Evolutionary conservation across 2,329 filamentous ascomycete genomes (phyloP).

Genomic region (Alternaria gansuensis): DNA sequence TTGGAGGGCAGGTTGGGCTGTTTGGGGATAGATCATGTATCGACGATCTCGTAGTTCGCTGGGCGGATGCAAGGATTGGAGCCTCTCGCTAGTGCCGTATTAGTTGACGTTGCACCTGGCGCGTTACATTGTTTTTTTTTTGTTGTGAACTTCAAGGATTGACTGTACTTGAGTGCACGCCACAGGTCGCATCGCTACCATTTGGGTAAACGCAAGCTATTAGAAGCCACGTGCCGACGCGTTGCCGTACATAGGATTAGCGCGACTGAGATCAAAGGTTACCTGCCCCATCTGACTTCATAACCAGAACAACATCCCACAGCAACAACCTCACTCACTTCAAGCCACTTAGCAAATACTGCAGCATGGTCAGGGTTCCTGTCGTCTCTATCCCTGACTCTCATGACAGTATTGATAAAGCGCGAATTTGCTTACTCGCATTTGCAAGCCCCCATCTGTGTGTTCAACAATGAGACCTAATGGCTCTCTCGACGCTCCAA

Average conservation of each 20-base stretch:
- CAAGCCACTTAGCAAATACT: not conserved
- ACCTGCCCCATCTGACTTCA: not conserved
- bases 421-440: not conserved
- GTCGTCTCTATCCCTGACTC: not conserved
- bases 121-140: not conserved
- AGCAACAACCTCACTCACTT: not conserved
- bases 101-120: conserved; percentile 7
- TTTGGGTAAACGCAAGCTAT: conserved; percentile 10
- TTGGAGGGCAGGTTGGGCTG: conserved; percentile 13
- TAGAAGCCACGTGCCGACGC: conserved; percentile 19
- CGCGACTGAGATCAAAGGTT: conserved; percentile 1
- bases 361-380: not conserved
- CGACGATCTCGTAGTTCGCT: conserved; percentile 8
- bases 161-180: not conserved
- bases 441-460: not conserved
- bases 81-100: conserved; percentile 10
- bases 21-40: conserved; percentile 17
- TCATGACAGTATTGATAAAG: conserved; percentile 6
- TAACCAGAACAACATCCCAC: not conserved
- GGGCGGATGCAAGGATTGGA: conserved; percentile 8
- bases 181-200: not conserved
- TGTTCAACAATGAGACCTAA: conserved; percentile 11
- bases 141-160: not conserved
- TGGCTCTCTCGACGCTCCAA: conserved; percentile 15
- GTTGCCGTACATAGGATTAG: conserved; percentile 11